Percentiles rank a stretch among this genome's conserved stretches.
phyloP scores from a whole-genome alignment of 306 rosid genomes.

The Citrullus amarus region DNA sequence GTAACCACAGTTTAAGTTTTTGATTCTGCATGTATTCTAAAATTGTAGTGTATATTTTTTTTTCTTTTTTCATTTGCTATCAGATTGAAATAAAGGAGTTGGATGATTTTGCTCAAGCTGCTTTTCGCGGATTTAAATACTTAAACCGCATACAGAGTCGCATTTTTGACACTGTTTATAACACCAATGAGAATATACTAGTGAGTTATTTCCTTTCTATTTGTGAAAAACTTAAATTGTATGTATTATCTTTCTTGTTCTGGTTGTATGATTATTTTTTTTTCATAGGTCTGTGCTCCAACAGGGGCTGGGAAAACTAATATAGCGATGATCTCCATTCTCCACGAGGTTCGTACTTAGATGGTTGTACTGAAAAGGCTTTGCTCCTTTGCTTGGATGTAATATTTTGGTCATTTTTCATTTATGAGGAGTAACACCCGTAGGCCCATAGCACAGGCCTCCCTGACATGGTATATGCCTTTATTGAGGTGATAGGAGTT shows the following conservation, averaged over 20 bases:
- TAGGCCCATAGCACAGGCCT: background rate
- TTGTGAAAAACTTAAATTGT: background rate
- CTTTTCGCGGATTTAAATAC: constrained; percentile 78
- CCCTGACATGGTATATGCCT: background rate
- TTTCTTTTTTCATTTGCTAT: constrained; percentile 14
- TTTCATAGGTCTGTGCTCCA: constrained; percentile 92
- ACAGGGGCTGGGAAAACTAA: constrained; percentile 99
- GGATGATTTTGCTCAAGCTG: constrained; percentile 98
- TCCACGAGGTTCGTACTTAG: constrained; percentile 64
- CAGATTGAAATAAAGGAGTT: constrained; percentile 86
- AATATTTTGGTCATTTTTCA: background rate
- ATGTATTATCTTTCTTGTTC: constrained; percentile 12
- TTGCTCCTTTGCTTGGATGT: background rate
- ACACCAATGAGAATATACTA: constrained; percentile 84
- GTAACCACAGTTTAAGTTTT: background rate
- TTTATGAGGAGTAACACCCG: background rate
- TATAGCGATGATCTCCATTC: constrained; percentile 92
- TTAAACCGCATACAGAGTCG: constrained; percentile 91
- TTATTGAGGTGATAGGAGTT: constrained; percentile 4
- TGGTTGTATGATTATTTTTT: constrained; percentile 12
- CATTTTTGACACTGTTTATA: constrained; percentile 72
- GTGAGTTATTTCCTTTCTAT: constrained; percentile 36
- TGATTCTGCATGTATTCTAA: constrained; percentile 7
- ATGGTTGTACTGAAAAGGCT: background rate
- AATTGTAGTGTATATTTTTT: background rate